A percentile compares a stretch with the other conserved stretches of the same genome.
Evolutionary conservation across 192 early-diverging fungal genomes (phyloP).

Genomic region (Backusella macrospora): DNA sequence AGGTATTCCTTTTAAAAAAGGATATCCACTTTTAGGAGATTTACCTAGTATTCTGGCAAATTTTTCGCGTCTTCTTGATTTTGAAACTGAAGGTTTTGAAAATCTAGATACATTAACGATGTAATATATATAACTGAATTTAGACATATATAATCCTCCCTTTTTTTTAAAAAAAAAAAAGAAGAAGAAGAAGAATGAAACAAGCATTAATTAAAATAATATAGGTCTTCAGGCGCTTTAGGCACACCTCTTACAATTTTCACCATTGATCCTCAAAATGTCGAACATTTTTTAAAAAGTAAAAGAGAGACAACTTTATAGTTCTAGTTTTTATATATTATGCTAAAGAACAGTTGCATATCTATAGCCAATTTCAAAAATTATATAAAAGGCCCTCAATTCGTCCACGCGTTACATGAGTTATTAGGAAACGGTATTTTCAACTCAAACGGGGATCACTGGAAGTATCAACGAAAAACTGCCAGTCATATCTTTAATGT

Average conservation of each 20-base stretch:
- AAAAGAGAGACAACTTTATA: background rate
- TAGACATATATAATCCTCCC: background rate
- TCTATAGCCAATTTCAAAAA: constrained; percentile 39
- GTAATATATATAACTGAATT: background rate
- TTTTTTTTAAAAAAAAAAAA: background rate
- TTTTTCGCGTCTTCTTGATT: constrained; percentile 19
- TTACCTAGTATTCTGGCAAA: constrained; percentile 16
- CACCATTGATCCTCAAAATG: constrained; percentile 32
- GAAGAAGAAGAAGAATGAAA: too few species aligned
- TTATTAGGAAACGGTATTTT: constrained; percentile 73
- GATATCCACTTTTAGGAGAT: constrained; percentile 29
- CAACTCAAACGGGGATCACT: constrained; percentile 66
- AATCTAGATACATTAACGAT: background rate
- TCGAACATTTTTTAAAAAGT: constrained; percentile 45
- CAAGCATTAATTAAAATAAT: too few species aligned
- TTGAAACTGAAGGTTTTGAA: constrained; percentile 11
- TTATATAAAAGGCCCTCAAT: constrained; percentile 43
- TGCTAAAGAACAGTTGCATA: background rate
- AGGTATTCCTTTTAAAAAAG: constrained; percentile 19
- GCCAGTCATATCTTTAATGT: constrained; percentile 41
- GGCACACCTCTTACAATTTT: constrained; percentile 26
- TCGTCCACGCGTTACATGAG: constrained; percentile 46
- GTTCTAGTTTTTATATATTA: background rate
- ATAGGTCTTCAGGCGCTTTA: constrained; percentile 24
- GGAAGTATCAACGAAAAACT: constrained; percentile 64